phyloP scores from a whole-genome alignment of 1,284 basidiomycete species.

The Sporisorium exsertum region DNA sequence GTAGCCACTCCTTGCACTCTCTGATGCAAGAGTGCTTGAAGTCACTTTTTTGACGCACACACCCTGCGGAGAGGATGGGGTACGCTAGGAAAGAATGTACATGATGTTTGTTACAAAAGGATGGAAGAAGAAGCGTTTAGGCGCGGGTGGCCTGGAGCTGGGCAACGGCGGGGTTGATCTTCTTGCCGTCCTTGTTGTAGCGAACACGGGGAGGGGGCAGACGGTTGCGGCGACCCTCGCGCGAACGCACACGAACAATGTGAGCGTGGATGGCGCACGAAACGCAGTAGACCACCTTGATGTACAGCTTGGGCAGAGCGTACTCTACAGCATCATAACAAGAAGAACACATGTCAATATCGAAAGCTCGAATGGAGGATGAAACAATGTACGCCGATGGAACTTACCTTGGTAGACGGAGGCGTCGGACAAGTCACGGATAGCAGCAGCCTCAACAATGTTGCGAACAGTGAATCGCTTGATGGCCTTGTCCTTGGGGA shows the following conservation, averaged over 20 bases:
- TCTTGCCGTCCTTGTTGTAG: slow-evolving; percentile 96
- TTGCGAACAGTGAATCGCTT: slow-evolving; percentile 99
- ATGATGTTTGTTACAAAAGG: slow-evolving; percentile 2
- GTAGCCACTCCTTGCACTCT: background rate
- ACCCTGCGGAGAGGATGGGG: background rate
- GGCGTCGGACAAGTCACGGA: slow-evolving; percentile 96
- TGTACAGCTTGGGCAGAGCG: slow-evolving; percentile 96
- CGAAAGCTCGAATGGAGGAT: background rate
- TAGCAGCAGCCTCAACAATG: slow-evolving; percentile 99
- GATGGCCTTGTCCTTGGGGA: slow-evolving; percentile 90
- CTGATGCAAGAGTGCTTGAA: background rate
- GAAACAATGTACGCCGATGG: background rate
- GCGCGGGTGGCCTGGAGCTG: slow-evolving; percentile 52
- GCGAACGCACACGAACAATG: slow-evolving; percentile 71
- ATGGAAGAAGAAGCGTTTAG: slow-evolving; percentile 10
- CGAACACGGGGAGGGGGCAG: slow-evolving; percentile 89
- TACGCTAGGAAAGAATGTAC: slow-evolving; percentile 14
- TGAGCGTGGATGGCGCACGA: slow-evolving; percentile 99
- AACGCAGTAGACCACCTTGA: slow-evolving; percentile 99
- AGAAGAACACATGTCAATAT: background rate
- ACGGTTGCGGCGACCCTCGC: slow-evolving; percentile 67
- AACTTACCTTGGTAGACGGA: slow-evolving; percentile 79
- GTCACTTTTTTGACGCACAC: background rate
- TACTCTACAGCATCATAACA: slow-evolving; percentile 75
- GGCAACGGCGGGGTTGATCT: slow-evolving; percentile 67